Evolutionary conservation across 495 filamentous ascomycete species (phyloP).

Genomic region (Terfezia boudieri): DNA sequence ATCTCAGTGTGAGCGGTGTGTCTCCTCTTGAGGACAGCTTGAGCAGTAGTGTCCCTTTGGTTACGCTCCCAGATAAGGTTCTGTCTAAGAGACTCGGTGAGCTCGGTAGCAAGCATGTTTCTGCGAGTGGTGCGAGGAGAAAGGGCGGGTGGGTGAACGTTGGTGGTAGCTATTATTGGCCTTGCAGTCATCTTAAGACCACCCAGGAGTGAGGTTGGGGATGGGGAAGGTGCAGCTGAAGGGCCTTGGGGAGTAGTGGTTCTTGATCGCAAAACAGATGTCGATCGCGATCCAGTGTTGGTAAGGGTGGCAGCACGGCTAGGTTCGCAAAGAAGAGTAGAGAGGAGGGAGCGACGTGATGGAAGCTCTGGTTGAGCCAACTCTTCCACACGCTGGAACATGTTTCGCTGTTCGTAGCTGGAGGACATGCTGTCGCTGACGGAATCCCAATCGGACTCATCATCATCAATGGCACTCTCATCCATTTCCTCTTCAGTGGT

Average conservation of each 20-base stretch:
- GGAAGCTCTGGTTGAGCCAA: neutral
- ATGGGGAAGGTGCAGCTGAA: slow-evolving; percentile 47
- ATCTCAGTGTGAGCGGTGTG: slow-evolving; percentile 50
- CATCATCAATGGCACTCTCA: slow-evolving; percentile 71
- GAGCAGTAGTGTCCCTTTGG: slow-evolving; percentile 71
- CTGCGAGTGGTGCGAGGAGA: slow-evolving; percentile 83
- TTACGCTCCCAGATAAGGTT: slow-evolving; percentile 72
- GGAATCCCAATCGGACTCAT: slow-evolving; percentile 70
- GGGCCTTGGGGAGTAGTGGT: slow-evolving; percentile 51
- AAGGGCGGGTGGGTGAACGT: slow-evolving; percentile 36
- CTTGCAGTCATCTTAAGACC: slow-evolving; percentile 2
- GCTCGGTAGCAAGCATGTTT: slow-evolving; percentile 90
- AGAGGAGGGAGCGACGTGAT: slow-evolving; percentile 71
- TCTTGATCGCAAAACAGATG: slow-evolving; percentile 58
- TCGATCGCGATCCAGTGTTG: slow-evolving; percentile 43
- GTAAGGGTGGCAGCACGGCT: slow-evolving; percentile 39
- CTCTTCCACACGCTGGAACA: slow-evolving; percentile 21
- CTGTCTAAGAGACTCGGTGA: slow-evolving; percentile 58
- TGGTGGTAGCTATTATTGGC: slow-evolving; percentile 42
- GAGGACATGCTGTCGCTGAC: slow-evolving; percentile 67
- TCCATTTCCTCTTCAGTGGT: slow-evolving; percentile 24
- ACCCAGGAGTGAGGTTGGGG: slow-evolving; percentile 1
- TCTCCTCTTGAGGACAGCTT: slow-evolving; percentile 69
- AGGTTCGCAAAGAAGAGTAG: slow-evolving; percentile 64
- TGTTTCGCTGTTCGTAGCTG: slow-evolving; percentile 46